Evolutionary conservation across 2,329 filamentous ascomycete species (phyloP), one percentile per base, ranked within the genome.

Genomic region (Alternaria burnsii): DNA sequence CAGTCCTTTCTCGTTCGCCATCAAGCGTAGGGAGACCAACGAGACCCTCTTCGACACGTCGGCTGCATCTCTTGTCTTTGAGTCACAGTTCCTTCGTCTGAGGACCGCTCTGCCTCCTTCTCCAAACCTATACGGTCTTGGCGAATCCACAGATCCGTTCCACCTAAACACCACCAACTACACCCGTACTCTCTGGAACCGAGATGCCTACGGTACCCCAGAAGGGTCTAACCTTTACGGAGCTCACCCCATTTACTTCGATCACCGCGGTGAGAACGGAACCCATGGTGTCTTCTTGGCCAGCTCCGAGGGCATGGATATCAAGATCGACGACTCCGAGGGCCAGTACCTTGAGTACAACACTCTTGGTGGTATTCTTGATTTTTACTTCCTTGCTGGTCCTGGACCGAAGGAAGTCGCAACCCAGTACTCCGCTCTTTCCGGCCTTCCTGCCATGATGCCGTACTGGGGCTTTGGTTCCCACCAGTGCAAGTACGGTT

Each of bases 261-360:
- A 93, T 59, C 88, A 92, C 72, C 85, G 91, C 20, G 83, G 84
- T 11, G 72, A 79, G 26, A 69, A 71, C 26, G 76, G 76, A 7
- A 78, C 76, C 6, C 76, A 78, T 54, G 76, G 74, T 40, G 76
- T 78, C 11, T 76, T 78, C 54, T 44, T 78, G 22, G 71, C 76
- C 16, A 76, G 67, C 58, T 73, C 72, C 2, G 66, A 69, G 41
- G 76, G 77, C 34, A 93, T 93, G 88, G 90, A 94, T 61, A 83
- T 94, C 74, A 89, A 89, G 68, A 88, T 94, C 75, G 86, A 92
- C 73, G 85, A 87, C 63, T 86, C 85, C 1, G 81, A 83, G 18
- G 83, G 85, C 7, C 88, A 93, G 71, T 92, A 88, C 60, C 84
- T 95, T 7, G 90, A 94, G 76, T 94, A 93, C 80, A 92, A 93